Percentiles rank a stretch among this genome's conserved stretches.
Evolutionary conservation across 345 rosid species (phyloP).

Genomic region (Syzygium aromaticum): DNA sequence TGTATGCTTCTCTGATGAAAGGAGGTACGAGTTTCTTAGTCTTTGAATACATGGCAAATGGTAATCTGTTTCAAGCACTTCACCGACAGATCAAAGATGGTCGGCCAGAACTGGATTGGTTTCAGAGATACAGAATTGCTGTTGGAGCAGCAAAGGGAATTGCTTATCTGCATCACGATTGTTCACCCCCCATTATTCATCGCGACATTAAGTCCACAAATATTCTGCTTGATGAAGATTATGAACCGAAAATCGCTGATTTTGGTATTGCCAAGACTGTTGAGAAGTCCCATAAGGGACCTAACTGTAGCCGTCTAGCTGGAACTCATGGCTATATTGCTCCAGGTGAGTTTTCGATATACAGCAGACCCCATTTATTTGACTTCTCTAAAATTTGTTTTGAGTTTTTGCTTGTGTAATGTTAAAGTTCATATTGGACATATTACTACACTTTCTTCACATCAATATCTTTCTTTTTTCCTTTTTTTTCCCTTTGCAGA

Average conservation of each 20-base stretch:
- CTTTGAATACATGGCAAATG: conserved; percentile 77
- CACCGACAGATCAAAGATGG: conserved; percentile 40
- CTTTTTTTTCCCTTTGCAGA: conserved; percentile 30
- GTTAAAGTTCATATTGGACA: background rate
- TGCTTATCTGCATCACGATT: conserved; percentile 82
- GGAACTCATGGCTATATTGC: conserved; percentile 95
- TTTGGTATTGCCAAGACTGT: conserved; percentile 82
- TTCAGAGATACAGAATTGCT: conserved; percentile 57
- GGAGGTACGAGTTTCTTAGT: conserved; percentile 64
- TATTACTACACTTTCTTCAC: background rate
- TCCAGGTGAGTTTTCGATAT: conserved; percentile 52
- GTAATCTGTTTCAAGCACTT: conserved; percentile 65
- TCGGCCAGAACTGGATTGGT: conserved; percentile 55
- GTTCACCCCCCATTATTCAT: conserved; percentile 69
- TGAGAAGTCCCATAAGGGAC: conserved; percentile 28
- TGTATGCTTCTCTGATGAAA: conserved; percentile 57
- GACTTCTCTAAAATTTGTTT: background rate
- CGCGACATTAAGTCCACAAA: conserved; percentile 87
- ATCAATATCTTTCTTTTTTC: background rate
- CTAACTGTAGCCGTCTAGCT: conserved; percentile 47
- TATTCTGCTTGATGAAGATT: conserved; percentile 56
- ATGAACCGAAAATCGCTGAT: conserved; percentile 79
- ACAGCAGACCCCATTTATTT: background rate
- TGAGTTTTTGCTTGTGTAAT: background rate
- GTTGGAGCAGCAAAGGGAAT: conserved; percentile 83